A percentile compares a stretch with the other conserved stretches of the same genome.
Conservation (phyloP, 1,284 basidiomycete genomes). For the Ustilago tritici region DNA sequence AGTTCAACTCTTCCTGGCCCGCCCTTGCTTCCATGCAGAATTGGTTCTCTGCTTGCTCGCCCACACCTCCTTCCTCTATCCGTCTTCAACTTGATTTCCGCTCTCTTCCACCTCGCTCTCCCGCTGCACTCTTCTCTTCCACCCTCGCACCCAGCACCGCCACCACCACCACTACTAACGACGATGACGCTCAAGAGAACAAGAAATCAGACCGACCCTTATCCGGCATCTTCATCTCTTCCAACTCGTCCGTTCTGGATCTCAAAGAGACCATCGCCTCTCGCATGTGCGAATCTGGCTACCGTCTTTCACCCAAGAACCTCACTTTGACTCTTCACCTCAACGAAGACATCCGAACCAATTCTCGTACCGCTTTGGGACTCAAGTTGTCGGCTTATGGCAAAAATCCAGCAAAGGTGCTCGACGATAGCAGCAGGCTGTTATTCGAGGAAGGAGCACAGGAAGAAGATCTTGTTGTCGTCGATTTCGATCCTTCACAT, state of each 20-base stretch:
- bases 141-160: background rate
- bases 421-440: conserved; percentile 32
- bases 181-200: background rate
- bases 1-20: conserved; percentile 20
- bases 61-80: conserved; percentile 39
- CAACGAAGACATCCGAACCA: conserved; percentile 12
- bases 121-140: conserved; percentile 1
- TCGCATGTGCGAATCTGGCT: conserved; percentile 28
- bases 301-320: conserved; percentile 32
- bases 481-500: conserved; percentile 38
- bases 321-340: conserved; percentile 29
- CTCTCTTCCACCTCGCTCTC: conserved; percentile 24
- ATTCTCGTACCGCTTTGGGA: conserved; percentile 18
- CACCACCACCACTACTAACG: no score
- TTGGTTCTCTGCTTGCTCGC: conserved; percentile 43
- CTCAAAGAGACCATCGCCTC: conserved; percentile 38
- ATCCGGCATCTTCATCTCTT: conserved; percentile 36
- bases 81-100: conserved; percentile 37
- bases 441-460: conserved; percentile 43
- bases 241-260: conserved; percentile 41
- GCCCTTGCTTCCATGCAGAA: conserved; percentile 7
- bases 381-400: conserved; percentile 20
- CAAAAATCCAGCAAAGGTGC: conserved; percentile 22
- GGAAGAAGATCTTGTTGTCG: conserved; percentile 38
- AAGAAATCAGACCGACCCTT: conserved; percentile 14